These are phyloP conservation scores for Linum lewisii DNA, from an alignment of 345 rosid species.

Conservation along the genomic window DNA sequence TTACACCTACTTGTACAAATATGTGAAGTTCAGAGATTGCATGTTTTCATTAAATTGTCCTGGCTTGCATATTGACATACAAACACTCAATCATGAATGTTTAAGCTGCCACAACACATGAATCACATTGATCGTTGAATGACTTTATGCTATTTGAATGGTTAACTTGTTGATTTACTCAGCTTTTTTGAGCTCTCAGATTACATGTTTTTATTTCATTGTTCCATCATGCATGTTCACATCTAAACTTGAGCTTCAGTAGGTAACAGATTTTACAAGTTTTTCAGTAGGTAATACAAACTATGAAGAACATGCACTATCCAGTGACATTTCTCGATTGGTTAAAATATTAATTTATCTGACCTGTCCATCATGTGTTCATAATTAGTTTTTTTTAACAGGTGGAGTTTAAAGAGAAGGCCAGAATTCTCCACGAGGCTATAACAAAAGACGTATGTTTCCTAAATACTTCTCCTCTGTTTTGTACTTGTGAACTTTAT, in stretches of 20 bases:
- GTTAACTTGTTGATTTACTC: neutral
- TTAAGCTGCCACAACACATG: too few relatives aligned
- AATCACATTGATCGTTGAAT: too few relatives aligned
- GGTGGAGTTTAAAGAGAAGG: slow-evolving; percentile 42
- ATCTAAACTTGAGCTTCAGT: too few relatives aligned
- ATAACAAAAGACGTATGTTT: slow-evolving; percentile 37
- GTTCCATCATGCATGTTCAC: slow-evolving; percentile 4
- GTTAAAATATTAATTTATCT: neutral
- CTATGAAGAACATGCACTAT: neutral
- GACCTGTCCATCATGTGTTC: neutral
- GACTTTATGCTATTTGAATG: neutral
- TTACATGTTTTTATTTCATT: neutral
- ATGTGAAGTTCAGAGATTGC: neutral
- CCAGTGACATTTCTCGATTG: neutral
- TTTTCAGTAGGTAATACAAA: too few relatives aligned
- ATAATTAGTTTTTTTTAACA: slow-evolving; percentile 17
- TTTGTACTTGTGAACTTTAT: neutral
- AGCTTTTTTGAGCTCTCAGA: neutral
- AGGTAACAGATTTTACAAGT: too few relatives aligned
- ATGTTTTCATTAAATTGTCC: neutral
- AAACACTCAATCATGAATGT: neutral
- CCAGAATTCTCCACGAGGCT: slow-evolving; percentile 37
- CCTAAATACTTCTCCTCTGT: neutral
- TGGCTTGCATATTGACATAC: neutral
- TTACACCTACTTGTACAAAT: neutral